Percentiles rank a stretch among this genome's conserved stretches.
Conservation (phyloP, 441 rosid species). For the Pelargonium fulgidum region DNA sequence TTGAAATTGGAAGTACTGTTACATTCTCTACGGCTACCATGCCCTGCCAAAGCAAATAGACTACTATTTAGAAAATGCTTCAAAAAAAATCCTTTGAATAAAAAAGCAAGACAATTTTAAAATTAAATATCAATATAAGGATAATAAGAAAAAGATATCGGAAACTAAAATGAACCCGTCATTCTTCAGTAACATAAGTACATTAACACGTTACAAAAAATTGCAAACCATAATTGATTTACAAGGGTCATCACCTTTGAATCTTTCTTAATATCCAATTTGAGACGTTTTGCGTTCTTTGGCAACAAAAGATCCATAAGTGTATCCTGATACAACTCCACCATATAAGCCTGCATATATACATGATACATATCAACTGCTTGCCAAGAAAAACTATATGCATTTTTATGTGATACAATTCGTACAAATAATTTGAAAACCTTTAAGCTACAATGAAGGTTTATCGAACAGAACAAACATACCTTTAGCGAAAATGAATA, state of each 20-base stretch:
- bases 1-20: constrained; percentile 63
- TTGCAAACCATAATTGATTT: background rate
- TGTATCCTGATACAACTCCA: constrained; percentile 92
- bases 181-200: background rate
- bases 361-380: constrained; percentile 13
- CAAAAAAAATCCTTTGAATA: background rate
- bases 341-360: constrained; percentile 74
- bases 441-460: background rate
- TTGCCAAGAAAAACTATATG: background rate
- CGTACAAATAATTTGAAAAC: too few relatives aligned
- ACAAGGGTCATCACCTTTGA: constrained; percentile 50
- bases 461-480: constrained; percentile 1
- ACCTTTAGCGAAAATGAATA: constrained; percentile 84
- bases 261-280: constrained; percentile 87
- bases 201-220: background rate
- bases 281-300: constrained; percentile 56
- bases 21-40: constrained; percentile 88
- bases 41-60: constrained; percentile 43
- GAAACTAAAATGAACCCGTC: too few relatives aligned
- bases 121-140: too few relatives aligned
- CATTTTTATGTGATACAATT: background rate
- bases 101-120: background rate
- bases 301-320: constrained; percentile 79
- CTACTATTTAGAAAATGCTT: background rate
- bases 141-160: too few relatives aligned